These are phyloP conservation scores for Diatrype stigma DNA, from an alignment of 2,329 filamentous ascomycete genomes.

Conservation along the genomic window DNA sequence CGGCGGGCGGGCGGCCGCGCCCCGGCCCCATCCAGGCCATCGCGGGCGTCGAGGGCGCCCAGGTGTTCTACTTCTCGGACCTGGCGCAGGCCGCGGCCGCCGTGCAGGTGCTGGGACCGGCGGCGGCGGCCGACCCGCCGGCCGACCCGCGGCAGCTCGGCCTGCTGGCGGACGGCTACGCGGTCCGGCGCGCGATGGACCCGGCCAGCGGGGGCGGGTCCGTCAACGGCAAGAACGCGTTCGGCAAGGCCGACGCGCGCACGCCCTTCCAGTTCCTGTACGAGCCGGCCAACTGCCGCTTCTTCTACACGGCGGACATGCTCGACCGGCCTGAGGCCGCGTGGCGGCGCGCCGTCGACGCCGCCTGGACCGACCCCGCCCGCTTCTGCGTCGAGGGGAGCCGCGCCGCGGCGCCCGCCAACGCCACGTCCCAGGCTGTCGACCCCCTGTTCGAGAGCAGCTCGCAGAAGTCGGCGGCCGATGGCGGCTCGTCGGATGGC, in stretches of 20 bases:
- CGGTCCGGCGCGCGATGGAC: slow-evolving; percentile 21
- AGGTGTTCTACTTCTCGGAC: slow-evolving; percentile 29
- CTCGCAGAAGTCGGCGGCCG: too few species aligned
- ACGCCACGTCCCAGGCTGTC: slow-evolving; percentile 8
- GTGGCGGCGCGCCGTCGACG: slow-evolving; percentile 36
- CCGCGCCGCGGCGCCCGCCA: slow-evolving; percentile 10
- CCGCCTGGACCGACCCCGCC: slow-evolving; percentile 30
- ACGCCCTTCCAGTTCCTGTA: slow-evolving; percentile 43
- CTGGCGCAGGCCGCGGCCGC: slow-evolving; percentile 24
- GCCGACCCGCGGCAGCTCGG: slow-evolving; percentile 23
- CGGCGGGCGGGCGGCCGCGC: slow-evolving; percentile 41
- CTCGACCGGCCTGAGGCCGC: slow-evolving; percentile 33
- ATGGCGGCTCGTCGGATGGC: background rate
- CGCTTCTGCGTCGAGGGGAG: slow-evolving; percentile 30
- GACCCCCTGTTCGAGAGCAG: slow-evolving; percentile 20
- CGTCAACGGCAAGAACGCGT: slow-evolving; percentile 34
- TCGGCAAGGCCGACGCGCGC: slow-evolving; percentile 23
- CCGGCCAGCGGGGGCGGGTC: slow-evolving; percentile 17
- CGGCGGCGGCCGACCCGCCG: slow-evolving; percentile 9
- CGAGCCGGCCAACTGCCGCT: slow-evolving; percentile 39
- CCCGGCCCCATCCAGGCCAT: slow-evolving; percentile 44
- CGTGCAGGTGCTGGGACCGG: slow-evolving; percentile 19
- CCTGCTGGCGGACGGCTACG: slow-evolving; percentile 30
- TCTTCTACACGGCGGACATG: slow-evolving; percentile 43
- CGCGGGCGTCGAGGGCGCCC: slow-evolving; percentile 43